phyloP scores from a whole-genome alignment of 2,329 filamentous ascomycete genomes.

The Fusarium metavorans region DNA sequence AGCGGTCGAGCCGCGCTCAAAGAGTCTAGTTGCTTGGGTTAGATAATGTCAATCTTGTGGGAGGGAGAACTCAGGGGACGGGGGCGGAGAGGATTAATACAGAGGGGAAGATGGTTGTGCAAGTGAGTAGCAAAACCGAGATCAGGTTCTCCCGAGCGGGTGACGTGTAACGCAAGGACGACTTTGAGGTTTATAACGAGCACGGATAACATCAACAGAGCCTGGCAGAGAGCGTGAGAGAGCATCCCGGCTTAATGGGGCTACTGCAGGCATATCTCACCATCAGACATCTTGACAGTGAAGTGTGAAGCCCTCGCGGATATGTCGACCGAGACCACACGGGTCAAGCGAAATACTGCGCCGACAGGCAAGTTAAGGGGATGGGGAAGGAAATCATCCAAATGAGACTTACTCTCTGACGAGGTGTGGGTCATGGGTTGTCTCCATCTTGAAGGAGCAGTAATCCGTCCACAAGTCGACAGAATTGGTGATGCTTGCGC shows the following conservation, averaged over 20 bases:
- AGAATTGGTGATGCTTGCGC: conserved; percentile 91
- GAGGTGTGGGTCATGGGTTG: conserved; percentile 91
- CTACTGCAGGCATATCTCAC: conserved; percentile 79
- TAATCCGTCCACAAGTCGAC: conserved; percentile 98
- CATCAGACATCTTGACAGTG: conserved; percentile 59
- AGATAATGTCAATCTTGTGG: conserved; percentile 39
- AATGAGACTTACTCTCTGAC: conserved; percentile 98
- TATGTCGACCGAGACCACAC: conserved; percentile 56
- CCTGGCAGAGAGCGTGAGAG: conserved; percentile 76
- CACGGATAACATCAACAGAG: conserved; percentile 61
- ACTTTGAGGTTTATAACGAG: conserved; percentile 55
- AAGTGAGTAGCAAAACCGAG: conserved; percentile 65
- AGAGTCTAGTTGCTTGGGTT: conserved; percentile 74
- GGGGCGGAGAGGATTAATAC: conserved; percentile 68
- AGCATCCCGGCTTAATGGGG: conserved; percentile 67
- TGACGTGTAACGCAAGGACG: conserved; percentile 52
- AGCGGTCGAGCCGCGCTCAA: conserved; percentile 86
- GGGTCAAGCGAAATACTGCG: conserved; percentile 57
- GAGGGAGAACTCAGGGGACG: conserved; percentile 51
- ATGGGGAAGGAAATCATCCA: conserved; percentile 74
- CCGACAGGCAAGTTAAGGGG: conserved; percentile 70
- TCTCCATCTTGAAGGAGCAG: conserved; percentile 97
- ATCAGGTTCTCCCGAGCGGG: conserved; percentile 50
- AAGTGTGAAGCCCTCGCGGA: conserved; percentile 53
- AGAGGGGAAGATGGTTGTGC: conserved; percentile 62